Conservation (phyloP, 306 rosid genomes). For the Mimosa bimucronata region DNA sequence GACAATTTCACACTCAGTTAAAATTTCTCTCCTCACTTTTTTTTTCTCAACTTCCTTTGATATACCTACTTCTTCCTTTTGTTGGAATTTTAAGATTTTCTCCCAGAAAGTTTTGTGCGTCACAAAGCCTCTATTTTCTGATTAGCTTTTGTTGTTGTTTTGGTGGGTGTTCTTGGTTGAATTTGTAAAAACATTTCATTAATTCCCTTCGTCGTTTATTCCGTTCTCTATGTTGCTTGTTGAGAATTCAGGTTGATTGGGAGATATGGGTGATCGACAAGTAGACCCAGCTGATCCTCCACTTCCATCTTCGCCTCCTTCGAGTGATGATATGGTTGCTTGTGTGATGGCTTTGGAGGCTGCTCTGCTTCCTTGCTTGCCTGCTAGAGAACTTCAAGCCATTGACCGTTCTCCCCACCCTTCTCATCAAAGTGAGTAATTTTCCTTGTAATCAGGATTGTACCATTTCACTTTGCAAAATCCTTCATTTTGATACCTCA, state of each 20-base stretch:
- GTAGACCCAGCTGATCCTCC: constrained; percentile 47
- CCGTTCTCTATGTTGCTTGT: too few relatives aligned
- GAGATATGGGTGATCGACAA: constrained; percentile 75
- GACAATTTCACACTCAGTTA: neutral
- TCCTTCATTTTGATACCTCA: neutral
- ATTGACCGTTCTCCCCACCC: constrained; percentile 93
- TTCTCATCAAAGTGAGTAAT: constrained; percentile 88
- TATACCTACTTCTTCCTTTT: neutral
- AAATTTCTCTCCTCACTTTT: neutral
- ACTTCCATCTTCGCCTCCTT: constrained; percentile 59
- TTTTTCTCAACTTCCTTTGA: neutral
- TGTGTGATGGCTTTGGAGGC: constrained; percentile 83
- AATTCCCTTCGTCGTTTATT: too few relatives aligned
- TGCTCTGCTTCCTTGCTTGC: constrained; percentile 97
- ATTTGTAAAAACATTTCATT: neutral
- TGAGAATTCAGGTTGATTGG: constrained; percentile 13
- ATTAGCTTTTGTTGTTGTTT: too few relatives aligned
- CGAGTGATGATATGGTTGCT: constrained; percentile 77
- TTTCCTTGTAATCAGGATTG: neutral
- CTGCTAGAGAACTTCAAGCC: constrained; percentile 97
- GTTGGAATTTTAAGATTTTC: neutral
- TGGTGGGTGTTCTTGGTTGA: neutral
- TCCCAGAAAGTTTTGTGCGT: neutral
- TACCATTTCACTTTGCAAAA: neutral
- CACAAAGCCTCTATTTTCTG: neutral